Evolutionary conservation across 306 rosid genomes (phyloP).

Genomic region (Lathyrus oleraceus): DNA sequence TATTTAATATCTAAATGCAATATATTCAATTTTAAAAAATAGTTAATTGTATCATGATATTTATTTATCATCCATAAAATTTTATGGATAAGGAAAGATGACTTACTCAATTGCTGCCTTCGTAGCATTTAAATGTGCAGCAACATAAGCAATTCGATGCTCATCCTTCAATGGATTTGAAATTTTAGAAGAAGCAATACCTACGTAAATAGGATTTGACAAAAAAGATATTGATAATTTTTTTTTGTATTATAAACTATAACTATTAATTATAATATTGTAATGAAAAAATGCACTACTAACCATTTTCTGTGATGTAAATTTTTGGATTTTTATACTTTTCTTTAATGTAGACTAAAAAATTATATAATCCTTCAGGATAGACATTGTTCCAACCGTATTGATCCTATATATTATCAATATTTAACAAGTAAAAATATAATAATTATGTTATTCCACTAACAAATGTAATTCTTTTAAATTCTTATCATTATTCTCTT

Average conservation of each 20-base stretch:
- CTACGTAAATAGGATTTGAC: neutral
- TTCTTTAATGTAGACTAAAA: constrained; percentile 10
- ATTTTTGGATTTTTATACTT: constrained; percentile 30
- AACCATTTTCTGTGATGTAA: constrained; percentile 48
- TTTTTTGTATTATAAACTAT: neutral
- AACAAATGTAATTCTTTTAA: neutral
- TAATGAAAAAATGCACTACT: neutral
- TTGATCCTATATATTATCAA: neutral
- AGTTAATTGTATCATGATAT: neutral
- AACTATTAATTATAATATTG: neutral
- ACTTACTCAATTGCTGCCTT: constrained; percentile 12
- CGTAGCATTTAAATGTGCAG: neutral
- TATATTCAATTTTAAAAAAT: neutral
- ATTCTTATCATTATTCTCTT: constrained; percentile 2
- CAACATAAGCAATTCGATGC: neutral
- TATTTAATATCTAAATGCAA: neutral
- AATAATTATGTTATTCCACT: neutral
- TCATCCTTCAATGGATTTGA: neutral
- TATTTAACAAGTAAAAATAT: neutral
- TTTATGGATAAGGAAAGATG: neutral
- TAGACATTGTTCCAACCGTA: neutral
- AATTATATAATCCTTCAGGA: constrained; percentile 36
- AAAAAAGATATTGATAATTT: neutral
- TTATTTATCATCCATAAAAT: neutral
- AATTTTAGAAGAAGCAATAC: neutral